Conservation (phyloP, 345 rosid genomes). For the Psidium friedrichsthalianum region DNA sequence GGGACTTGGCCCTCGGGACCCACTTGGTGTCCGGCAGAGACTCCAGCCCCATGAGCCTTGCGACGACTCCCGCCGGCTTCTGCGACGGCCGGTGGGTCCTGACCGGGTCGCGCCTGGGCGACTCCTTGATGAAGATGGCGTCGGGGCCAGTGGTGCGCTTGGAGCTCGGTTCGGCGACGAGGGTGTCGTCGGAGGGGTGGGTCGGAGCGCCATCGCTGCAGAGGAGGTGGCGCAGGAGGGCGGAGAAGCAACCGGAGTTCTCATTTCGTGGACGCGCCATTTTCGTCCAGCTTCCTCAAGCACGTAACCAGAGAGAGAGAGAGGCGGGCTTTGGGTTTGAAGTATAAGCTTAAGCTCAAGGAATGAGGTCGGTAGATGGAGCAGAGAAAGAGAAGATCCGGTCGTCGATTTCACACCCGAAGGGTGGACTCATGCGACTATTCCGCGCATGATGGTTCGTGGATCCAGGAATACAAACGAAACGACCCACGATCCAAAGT, state of each 20-base stretch:
- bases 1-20: conserved; percentile 21
- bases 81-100: conserved; percentile 5
- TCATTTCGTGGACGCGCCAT: neutral
- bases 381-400: no score
- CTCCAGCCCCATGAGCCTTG: conserved; percentile 82
- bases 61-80: conserved; percentile 50
- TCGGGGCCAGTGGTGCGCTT: conserved; percentile 12
- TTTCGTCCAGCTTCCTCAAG: neutral
- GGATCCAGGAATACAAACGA: no score
- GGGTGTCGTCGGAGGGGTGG: conserved; percentile 43
- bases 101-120: conserved; percentile 10
- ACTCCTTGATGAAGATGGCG: neutral
- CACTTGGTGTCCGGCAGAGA: conserved; percentile 38
- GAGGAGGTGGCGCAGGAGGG: conserved; percentile 41
- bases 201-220: conserved; percentile 66
- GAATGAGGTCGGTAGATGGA: no score
- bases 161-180: conserved; percentile 11
- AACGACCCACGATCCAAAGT: no score
- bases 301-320: neutral
- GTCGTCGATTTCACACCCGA: no score
- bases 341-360: no score
- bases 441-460: no score
- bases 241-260: conserved; percentile 56
- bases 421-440: no score
- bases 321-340: conserved; percentile 4